These are phyloP conservation scores for Lomentospora prolificans DNA, from an alignment of 2,329 filamentous ascomycete species.

Conservation along the genomic window DNA sequence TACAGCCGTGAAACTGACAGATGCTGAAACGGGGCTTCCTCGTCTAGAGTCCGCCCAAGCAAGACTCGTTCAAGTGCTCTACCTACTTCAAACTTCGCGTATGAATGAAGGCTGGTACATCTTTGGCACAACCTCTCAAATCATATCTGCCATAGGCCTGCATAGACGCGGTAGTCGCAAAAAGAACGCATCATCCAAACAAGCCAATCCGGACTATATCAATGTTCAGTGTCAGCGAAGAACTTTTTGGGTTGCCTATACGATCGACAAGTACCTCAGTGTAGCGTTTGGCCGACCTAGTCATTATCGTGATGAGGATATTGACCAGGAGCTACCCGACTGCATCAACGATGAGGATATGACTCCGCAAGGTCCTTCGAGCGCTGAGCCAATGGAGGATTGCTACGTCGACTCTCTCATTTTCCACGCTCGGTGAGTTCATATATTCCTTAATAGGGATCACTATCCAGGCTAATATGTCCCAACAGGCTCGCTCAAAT, in stretches of 20 bases:
- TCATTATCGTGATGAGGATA: slow-evolving; percentile 53
- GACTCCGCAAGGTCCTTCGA: slow-evolving; percentile 29
- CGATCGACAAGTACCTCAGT: slow-evolving; percentile 51
- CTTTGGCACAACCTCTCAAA: slow-evolving; percentile 46
- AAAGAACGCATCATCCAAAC: slow-evolving; percentile 8
- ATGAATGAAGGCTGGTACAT: slow-evolving; percentile 53
- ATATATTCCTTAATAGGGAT: no score
- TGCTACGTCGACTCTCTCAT: slow-evolving; percentile 29
- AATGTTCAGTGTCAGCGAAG: slow-evolving; percentile 42
- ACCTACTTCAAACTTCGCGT: slow-evolving; percentile 46
- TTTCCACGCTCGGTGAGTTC: slow-evolving; percentile 29
- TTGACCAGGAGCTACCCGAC: slow-evolving; percentile 50
- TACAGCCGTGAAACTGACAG: slow-evolving; percentile 28
- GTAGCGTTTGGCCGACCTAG: slow-evolving; percentile 53
- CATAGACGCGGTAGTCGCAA: slow-evolving; percentile 17
- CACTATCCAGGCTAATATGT: no score
- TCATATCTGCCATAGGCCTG: slow-evolving; percentile 34
- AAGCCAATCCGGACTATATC: slow-evolving; percentile 28
- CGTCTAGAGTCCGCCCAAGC: slow-evolving; percentile 48
- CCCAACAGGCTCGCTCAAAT: slow-evolving; percentile 26
- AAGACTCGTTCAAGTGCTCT: slow-evolving; percentile 46
- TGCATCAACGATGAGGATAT: slow-evolving; percentile 48
- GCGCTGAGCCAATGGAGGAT: slow-evolving; percentile 18
- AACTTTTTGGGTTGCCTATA: slow-evolving; percentile 53
- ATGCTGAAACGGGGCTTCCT: slow-evolving; percentile 41